Conservation (phyloP, 768 basidiomycete species). For the Macrolepiota dolichaula region DNA sequence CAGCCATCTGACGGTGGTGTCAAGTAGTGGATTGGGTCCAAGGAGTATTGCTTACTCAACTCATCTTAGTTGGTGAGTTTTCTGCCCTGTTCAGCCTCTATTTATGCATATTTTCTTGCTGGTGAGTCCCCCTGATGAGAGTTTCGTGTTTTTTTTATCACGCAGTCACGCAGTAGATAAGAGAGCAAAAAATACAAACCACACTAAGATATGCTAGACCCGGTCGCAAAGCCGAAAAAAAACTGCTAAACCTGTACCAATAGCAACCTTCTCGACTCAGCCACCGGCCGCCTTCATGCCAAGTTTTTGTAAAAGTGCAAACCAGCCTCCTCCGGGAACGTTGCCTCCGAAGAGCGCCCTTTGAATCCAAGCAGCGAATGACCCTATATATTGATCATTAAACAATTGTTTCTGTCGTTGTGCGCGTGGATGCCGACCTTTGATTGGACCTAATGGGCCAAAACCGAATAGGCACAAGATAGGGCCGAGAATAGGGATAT, state of each 20-base stretch:
- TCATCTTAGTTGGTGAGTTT: no score
- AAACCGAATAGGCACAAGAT: slow-evolving; percentile 31
- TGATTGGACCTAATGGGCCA: slow-evolving; percentile 26
- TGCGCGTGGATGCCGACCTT: slow-evolving; percentile 19
- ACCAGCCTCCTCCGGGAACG: slow-evolving; percentile 29
- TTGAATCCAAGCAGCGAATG: slow-evolving; percentile 31
- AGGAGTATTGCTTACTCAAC: no score
- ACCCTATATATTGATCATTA: slow-evolving; percentile 19
- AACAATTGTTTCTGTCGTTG: neutral
- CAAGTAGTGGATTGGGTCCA: no score
- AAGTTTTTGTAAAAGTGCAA: slow-evolving; percentile 25
- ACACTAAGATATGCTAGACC: no score
- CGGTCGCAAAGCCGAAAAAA: no score
- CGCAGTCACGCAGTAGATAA: no score
- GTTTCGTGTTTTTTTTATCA: no score
- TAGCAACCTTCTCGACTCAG: neutral
- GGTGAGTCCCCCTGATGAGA: no score
- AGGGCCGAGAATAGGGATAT: slow-evolving; percentile 24
- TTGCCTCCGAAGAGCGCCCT: slow-evolving; percentile 27
- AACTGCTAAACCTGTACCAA: neutral
- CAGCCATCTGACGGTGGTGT: no score
- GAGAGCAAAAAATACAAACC: no score
- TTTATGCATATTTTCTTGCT: no score
- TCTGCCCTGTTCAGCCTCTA: no score
- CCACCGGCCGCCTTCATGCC: slow-evolving; percentile 19